A percentile compares a stretch with the other conserved stretches of the same genome.
Conservation (phyloP, 2,329 filamentous ascomycete genomes). For the Aspergillus calidoustus region DNA sequence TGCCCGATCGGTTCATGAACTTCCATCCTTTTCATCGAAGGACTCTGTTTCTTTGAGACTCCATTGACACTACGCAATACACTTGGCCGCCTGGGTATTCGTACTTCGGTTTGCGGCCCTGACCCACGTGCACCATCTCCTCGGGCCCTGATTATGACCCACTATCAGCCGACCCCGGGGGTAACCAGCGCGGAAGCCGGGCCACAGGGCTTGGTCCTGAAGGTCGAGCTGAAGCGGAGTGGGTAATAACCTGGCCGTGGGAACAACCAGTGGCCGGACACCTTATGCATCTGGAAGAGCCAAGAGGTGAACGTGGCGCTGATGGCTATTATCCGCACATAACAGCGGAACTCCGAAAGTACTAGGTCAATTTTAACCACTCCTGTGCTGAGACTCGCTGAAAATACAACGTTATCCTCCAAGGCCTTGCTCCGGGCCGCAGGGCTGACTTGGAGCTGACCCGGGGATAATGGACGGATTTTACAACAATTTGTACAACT, state of each 20-base stretch:
- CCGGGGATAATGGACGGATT: background rate
- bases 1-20: too few species aligned
- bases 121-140: background rate
- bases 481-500: background rate
- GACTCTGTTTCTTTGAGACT: background rate
- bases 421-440: background rate
- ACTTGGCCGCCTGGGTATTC: background rate
- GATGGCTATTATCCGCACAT: background rate
- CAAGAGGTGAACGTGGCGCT: too few species aligned
- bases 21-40: too few species aligned
- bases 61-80: background rate
- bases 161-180: background rate
- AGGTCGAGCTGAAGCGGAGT: too few species aligned
- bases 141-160: background rate
- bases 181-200: background rate
- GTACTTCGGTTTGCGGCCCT: background rate
- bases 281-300: too few species aligned
- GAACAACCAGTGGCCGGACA: too few species aligned
- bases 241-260: too few species aligned
- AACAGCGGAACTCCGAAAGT: background rate
- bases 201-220: too few species aligned
- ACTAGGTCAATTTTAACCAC: background rate
- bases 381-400: background rate
- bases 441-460: background rate
- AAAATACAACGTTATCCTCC: background rate